phyloP scores from a whole-genome alignment of 2,329 filamentous ascomycete species.

The Claviceps capensis region DNA sequence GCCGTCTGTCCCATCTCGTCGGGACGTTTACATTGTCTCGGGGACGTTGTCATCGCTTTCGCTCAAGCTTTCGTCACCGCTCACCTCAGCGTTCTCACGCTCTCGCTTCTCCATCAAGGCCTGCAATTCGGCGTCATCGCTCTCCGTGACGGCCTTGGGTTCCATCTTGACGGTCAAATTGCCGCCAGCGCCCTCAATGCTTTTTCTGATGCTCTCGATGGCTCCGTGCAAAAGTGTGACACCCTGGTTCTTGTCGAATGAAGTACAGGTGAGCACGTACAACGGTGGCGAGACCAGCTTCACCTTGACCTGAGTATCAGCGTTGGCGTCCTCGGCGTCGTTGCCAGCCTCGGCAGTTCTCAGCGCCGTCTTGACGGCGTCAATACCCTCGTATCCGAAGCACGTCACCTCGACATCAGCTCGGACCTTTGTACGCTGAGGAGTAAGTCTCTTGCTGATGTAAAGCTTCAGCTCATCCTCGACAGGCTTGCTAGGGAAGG shows the following conservation, averaged over 20 bases:
- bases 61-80: conserved; percentile 90
- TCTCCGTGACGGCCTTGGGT: conserved; percentile 97
- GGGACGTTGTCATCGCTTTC: conserved; percentile 77
- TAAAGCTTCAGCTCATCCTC: conserved; percentile 86
- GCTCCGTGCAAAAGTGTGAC: conserved; percentile 78
- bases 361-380: conserved; percentile 89
- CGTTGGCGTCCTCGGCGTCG: conserved; percentile 39
- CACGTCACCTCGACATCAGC: conserved; percentile 95
- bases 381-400: conserved; percentile 94
- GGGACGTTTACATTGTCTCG: conserved; percentile 22
- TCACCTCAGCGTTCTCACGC: conserved; percentile 94
- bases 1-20: background rate
- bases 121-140: conserved; percentile 91
- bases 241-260: conserved; percentile 79
- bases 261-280: conserved; percentile 91
- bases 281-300: conserved; percentile 95
- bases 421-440: conserved; percentile 96
- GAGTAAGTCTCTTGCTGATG: conserved; percentile 92
- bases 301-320: conserved; percentile 89
- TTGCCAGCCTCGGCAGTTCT: conserved; percentile 85
- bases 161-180: conserved; percentile 91
- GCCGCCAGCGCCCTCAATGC: conserved; percentile 66
- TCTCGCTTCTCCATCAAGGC: conserved; percentile 98
- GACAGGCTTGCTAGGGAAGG: conserved; percentile 74
- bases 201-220: conserved; percentile 72